These are phyloP conservation scores for Fusarium algeriense DNA, from an alignment of 2,329 filamentous ascomycete species.

Conservation along the genomic window DNA sequence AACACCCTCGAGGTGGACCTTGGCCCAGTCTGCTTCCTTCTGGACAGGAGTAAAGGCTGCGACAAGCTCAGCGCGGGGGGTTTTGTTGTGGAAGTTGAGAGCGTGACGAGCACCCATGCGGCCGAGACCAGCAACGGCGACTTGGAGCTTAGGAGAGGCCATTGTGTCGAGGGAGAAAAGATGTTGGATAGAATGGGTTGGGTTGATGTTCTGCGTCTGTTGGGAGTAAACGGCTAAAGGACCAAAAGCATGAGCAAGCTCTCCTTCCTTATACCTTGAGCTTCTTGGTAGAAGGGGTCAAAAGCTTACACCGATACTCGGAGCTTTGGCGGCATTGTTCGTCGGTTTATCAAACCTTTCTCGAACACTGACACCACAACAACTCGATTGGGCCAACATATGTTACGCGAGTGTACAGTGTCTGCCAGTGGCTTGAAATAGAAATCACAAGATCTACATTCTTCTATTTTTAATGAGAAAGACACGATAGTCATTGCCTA, in stretches of 20 bases:
- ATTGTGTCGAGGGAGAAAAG: constrained; percentile 16
- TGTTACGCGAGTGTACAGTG: background rate
- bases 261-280: constrained; percentile 28
- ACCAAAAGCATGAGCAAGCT: constrained; percentile 12
- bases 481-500: background rate
- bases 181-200: background rate
- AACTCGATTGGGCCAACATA: constrained; percentile 7
- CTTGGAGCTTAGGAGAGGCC: constrained; percentile 42
- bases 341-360: background rate
- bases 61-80: constrained; percentile 43
- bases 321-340: constrained; percentile 9
- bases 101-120: constrained; percentile 47
- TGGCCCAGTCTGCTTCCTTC: constrained; percentile 45
- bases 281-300: background rate
- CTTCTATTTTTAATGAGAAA: background rate
- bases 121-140: constrained; percentile 45
- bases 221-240: background rate
- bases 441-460: constrained; percentile 20
- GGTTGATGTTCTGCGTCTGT: background rate
- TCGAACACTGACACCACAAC: background rate
- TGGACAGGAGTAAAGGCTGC: constrained; percentile 45
- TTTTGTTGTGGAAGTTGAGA: constrained; percentile 45
- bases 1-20: constrained; percentile 41
- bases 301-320: constrained; percentile 15
- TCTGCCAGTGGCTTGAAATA: background rate